A percentile compares a stretch with the other conserved stretches of the same genome.
Conservation (phyloP, 495 filamentous ascomycete species). For the Podospora pseudopauciseta region DNA sequence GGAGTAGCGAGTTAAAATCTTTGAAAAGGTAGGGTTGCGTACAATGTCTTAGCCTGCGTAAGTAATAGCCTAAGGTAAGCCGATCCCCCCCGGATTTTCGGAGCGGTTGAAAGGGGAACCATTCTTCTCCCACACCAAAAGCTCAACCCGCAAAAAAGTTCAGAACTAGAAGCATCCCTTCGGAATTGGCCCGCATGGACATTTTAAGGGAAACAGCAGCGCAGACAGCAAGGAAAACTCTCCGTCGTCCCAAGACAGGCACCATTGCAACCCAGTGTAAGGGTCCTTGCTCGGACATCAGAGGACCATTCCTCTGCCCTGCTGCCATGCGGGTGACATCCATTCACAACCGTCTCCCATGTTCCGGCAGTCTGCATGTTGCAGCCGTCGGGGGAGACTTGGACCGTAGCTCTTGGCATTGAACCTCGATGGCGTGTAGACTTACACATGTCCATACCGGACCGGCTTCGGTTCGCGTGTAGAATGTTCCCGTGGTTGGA, state of each 20-base stretch:
- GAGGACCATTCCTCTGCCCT: background rate
- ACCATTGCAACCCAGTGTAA: background rate
- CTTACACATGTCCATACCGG: background rate
- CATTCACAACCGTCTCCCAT: background rate
- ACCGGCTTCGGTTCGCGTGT: background rate
- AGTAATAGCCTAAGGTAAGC: constrained; percentile 15
- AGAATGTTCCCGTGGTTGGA: background rate
- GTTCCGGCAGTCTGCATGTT: constrained; percentile 3
- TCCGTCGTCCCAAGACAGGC: constrained; percentile 6
- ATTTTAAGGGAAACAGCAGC: background rate
- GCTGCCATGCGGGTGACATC: background rate
- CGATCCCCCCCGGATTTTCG: constrained; percentile 2
- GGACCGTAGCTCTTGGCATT: background rate
- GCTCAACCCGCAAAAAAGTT: background rate
- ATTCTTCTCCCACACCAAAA: background rate
- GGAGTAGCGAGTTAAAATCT: background rate
- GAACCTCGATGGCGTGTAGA: background rate
- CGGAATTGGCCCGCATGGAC: background rate
- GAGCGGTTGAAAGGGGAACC: background rate
- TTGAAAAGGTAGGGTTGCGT: constrained; percentile 16
- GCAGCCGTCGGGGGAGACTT: background rate
- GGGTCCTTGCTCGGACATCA: constrained; percentile 3
- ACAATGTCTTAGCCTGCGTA: constrained; percentile 4
- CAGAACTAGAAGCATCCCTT: background rate
- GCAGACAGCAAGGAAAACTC: background rate